A percentile compares a stretch with the other conserved stretches of the same genome.
Conservation (phyloP, 2,329 filamentous ascomycete species). For the Ophiostoma pallidulum region DNA sequence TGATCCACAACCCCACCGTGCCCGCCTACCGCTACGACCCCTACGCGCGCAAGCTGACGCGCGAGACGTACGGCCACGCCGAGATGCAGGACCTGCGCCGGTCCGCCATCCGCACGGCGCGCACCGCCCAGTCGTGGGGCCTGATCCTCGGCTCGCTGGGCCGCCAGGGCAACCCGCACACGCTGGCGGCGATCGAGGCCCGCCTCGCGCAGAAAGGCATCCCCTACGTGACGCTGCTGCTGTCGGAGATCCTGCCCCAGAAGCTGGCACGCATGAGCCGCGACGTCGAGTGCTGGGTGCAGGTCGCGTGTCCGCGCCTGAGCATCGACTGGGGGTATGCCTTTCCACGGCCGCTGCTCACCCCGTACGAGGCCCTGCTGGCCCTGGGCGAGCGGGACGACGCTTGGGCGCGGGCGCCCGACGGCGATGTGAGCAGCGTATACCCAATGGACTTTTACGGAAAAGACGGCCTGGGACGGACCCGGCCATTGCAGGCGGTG, state of each 20-base stretch:
- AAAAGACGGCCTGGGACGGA: slow-evolving; percentile 79
- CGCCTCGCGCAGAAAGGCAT: slow-evolving; percentile 62
- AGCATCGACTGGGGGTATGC: slow-evolving; percentile 99
- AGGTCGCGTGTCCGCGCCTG: slow-evolving; percentile 90
- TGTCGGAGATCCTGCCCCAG: slow-evolving; percentile 93
- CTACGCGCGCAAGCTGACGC: slow-evolving; percentile 83
- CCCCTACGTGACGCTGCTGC: slow-evolving; percentile 72
- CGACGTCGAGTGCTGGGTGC: slow-evolving; percentile 96
- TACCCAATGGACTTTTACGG: slow-evolving; percentile 99
- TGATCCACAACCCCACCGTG: slow-evolving; percentile 92
- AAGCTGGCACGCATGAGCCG: slow-evolving; percentile 80
- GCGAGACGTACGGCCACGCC: slow-evolving; percentile 83
- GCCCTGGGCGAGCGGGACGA: slow-evolving; percentile 72
- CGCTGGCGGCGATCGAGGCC: slow-evolving; percentile 75
- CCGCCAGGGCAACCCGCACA: slow-evolving; percentile 91
- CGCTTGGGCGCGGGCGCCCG: slow-evolving; percentile 37
- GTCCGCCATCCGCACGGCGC: slow-evolving; percentile 66
- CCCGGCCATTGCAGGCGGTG: slow-evolving; percentile 35
- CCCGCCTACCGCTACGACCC: slow-evolving; percentile 96
- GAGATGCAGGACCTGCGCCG: slow-evolving; percentile 79
- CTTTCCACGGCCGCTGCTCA: slow-evolving; percentile 78
- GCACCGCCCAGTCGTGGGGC: slow-evolving; percentile 68
- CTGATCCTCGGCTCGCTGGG: slow-evolving; percentile 88
- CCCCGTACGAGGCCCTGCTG: slow-evolving; percentile 89
- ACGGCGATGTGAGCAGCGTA: slow-evolving; percentile 54